These are phyloP conservation scores for Orbilia quercus DNA, from an alignment of 2,329 filamentous ascomycete genomes.

Conservation along the genomic window DNA sequence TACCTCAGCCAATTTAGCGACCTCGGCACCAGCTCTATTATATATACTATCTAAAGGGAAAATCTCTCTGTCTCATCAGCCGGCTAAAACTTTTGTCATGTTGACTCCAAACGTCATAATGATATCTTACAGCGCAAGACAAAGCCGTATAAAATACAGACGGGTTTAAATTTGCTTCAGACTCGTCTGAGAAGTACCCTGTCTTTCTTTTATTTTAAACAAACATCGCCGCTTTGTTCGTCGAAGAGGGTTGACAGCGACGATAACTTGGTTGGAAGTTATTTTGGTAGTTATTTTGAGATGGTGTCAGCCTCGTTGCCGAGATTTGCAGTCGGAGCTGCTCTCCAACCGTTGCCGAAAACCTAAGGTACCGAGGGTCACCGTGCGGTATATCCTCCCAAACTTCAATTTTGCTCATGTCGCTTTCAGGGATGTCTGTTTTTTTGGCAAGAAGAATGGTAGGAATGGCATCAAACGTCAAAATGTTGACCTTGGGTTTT, in stretches of 20 bases:
- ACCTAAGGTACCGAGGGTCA: slow-evolving; percentile 29
- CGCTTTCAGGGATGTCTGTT: slow-evolving; percentile 4
- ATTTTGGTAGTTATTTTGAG: background rate
- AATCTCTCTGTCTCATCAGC: no score
- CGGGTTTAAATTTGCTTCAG: background rate
- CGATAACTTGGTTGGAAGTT: background rate
- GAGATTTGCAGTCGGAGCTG: slow-evolving; percentile 48
- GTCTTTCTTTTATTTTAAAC: no score
- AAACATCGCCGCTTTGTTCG: no score
- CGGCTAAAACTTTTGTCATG: no score
- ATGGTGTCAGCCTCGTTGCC: slow-evolving; percentile 2
- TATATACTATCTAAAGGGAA: no score
- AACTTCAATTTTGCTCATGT: slow-evolving; percentile 22
- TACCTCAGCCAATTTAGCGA: background rate
- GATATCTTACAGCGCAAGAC: no score
- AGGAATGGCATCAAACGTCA: slow-evolving; percentile 12
- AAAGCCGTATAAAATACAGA: no score
- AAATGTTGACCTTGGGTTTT: slow-evolving; percentile 69
- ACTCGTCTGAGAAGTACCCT: background rate
- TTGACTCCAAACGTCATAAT: no score
- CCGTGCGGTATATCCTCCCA: slow-evolving; percentile 35
- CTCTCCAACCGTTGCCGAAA: slow-evolving; percentile 40
- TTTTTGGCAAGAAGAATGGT: slow-evolving; percentile 36
- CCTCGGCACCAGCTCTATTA: no score
- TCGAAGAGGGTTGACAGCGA: background rate